These are phyloP conservation scores for Dothidotthia symphoricarpi DNA, from an alignment of 2,329 filamentous ascomycete genomes.

Conservation along the genomic window DNA sequence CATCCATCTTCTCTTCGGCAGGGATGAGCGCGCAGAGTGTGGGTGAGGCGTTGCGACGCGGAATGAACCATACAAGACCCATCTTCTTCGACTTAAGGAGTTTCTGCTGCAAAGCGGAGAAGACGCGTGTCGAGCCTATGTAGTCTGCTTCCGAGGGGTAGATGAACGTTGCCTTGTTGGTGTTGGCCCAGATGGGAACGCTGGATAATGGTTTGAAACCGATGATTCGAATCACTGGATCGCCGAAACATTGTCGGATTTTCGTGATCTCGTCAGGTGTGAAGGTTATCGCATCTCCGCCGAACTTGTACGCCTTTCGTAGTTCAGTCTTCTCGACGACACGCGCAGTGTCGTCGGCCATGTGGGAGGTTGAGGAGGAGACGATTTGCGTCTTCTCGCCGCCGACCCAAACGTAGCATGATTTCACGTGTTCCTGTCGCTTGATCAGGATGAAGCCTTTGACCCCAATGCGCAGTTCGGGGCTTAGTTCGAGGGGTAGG, in stretches of 20 bases:
- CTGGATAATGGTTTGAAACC: conserved; percentile 82
- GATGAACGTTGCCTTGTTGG: conserved; percentile 85
- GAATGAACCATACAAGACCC: conserved; percentile 84
- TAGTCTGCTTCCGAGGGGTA: conserved; percentile 90
- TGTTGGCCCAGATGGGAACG: conserved; percentile 79
- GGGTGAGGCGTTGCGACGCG: conserved; percentile 76
- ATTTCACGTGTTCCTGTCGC: conserved; percentile 75
- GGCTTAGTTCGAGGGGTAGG: conserved; percentile 82
- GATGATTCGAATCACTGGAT: conserved; percentile 80
- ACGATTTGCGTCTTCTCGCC: conserved; percentile 84
- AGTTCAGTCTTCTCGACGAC: conserved; percentile 78
- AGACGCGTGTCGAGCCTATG: conserved; percentile 88
- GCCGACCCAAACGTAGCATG: conserved; percentile 82
- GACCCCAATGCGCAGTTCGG: conserved; percentile 79
- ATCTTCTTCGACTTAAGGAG: conserved; percentile 76
- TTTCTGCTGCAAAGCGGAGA: conserved; percentile 86
- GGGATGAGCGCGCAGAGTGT: conserved; percentile 79
- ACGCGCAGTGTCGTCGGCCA: conserved; percentile 74
- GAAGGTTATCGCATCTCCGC: conserved; percentile 85
- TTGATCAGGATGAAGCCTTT: conserved; percentile 92
- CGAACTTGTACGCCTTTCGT: conserved; percentile 93
- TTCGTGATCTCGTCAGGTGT: conserved; percentile 76
- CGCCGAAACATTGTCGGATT: conserved; percentile 72
- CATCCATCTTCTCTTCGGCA: conserved; percentile 63
- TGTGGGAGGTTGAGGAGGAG: conserved; percentile 67